phyloP scores from a whole-genome alignment of 2,329 filamentous ascomycete genomes.

The Berkeleyomyces rouxiae region DNA sequence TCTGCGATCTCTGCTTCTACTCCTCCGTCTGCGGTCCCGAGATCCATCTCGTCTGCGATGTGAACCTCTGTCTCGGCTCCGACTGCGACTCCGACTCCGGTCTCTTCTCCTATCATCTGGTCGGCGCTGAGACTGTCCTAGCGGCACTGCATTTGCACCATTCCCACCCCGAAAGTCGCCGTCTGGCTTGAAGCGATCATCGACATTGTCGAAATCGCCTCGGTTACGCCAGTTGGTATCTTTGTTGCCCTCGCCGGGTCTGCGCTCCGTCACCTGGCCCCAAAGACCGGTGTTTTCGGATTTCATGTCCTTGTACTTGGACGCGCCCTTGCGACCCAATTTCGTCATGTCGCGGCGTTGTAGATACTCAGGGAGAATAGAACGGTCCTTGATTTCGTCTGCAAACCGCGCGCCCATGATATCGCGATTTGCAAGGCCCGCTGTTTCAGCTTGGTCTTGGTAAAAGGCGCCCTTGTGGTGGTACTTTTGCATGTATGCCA shows the following conservation, averaged over 20 bases:
- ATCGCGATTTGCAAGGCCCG: conserved; percentile 63
- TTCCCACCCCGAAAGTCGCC: conserved; percentile 31
- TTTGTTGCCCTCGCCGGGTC: conserved; percentile 22
- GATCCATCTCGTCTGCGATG: conserved; percentile 18
- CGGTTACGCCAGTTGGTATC: conserved; percentile 18
- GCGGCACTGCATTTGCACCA: conserved; percentile 54
- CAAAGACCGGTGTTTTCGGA: conserved; percentile 82
- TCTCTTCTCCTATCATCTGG: conserved; percentile 18
- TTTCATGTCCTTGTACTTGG: conserved; percentile 76
- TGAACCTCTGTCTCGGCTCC: conserved; percentile 4
- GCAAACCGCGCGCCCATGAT: conserved; percentile 71
- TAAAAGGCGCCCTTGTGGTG: conserved; percentile 96
- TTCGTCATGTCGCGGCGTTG: conserved; percentile 89
- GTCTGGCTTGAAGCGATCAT: conserved; percentile 55
- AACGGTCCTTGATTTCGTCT: conserved; percentile 69
- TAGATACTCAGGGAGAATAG: conserved; percentile 76
- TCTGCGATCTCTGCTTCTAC: conserved; percentile 19
- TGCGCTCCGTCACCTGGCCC: conserved; percentile 44
- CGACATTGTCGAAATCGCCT: conserved; percentile 25
- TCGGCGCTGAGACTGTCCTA: conserved; percentile 40
- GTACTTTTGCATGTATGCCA: conserved; percentile 88
- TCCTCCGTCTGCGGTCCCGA: conserved; percentile 15
- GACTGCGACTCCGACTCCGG: conserved; percentile 14
- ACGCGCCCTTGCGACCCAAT: conserved; percentile 78
- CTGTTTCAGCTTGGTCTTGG: conserved; percentile 59